These are phyloP conservation scores for Clavulina sp. DNA, from an alignment of 768 basidiomycete genomes.

Conservation along the genomic window DNA sequence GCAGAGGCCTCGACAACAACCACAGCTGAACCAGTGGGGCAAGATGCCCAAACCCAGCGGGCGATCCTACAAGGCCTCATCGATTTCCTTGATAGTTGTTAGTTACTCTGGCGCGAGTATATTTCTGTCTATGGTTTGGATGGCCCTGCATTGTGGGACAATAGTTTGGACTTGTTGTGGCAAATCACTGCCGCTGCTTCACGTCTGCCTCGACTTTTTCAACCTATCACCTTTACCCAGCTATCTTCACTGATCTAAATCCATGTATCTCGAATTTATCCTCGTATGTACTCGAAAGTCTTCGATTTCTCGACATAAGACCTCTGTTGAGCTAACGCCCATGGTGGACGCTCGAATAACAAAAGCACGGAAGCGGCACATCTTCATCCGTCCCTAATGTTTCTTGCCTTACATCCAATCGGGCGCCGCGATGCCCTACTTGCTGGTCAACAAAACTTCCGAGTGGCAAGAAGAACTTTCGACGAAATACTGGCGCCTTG, in stretches of 20 bases:
- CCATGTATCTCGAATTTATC: no score
- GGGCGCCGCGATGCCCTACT: conserved; percentile 36
- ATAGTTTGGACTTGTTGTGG: neutral
- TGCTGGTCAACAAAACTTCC: conserved; percentile 49
- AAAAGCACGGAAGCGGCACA: conserved; percentile 64
- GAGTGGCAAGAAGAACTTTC: conserved; percentile 64
- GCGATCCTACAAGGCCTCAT: conserved; percentile 56
- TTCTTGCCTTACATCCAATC: conserved; percentile 54
- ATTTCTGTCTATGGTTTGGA: neutral
- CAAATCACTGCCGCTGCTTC: no score
- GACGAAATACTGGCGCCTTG: conserved; percentile 68
- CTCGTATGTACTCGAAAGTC: no score
- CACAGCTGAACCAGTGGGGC: conserved; percentile 17
- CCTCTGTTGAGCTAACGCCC: no score
- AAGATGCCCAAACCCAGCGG: conserved; percentile 35
- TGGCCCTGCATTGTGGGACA: neutral
- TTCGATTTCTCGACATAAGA: no score
- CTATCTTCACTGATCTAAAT: no score
- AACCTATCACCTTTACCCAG: no score
- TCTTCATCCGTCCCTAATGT: conserved; percentile 50
- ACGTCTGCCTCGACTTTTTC: neutral
- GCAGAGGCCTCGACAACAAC: conserved; percentile 16
- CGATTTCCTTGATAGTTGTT: conserved; percentile 33
- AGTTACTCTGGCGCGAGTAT: conserved; percentile 5
- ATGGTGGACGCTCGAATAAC: no score